phyloP scores from a whole-genome alignment of 169 alveolate species.

The Plasmodium gonderi region DNA sequence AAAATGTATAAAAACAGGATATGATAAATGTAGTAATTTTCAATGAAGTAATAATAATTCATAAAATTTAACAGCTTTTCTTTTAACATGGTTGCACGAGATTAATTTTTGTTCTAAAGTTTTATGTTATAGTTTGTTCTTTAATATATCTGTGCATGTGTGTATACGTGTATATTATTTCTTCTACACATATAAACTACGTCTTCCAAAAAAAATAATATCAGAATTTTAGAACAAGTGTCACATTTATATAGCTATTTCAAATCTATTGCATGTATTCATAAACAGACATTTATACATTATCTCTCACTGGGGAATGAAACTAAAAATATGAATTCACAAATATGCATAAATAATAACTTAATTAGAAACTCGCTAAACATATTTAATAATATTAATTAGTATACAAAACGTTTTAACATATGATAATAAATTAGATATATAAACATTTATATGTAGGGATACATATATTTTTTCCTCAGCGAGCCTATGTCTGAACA shows the following conservation, averaged over 20 bases:
- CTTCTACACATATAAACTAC: background rate
- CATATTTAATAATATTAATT: background rate
- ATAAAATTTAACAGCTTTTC: constrained; percentile 52
- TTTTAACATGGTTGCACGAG: constrained; percentile 33
- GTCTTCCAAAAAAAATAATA: background rate
- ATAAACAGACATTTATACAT: background rate
- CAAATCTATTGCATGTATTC: background rate
- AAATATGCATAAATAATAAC: background rate
- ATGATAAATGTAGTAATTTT: constrained; percentile 55
- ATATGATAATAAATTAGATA: background rate
- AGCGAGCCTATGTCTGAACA: background rate
- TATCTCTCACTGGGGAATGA: background rate
- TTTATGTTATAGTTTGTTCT: background rate
- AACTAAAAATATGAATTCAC: background rate
- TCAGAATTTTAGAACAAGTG: background rate
- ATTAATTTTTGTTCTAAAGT: background rate
- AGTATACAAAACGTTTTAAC: background rate
- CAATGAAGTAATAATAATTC: constrained; percentile 37
- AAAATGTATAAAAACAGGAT: constrained; percentile 61
- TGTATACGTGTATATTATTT: background rate
- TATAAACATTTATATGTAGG: background rate
- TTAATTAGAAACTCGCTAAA: background rate
- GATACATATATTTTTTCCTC: background rate
- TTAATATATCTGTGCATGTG: background rate
- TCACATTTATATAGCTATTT: background rate